Base-by-base conservation (phyloP, 2,329 filamentous ascomycete genomes). In the Colletotrichum brevisporum region DNA sequence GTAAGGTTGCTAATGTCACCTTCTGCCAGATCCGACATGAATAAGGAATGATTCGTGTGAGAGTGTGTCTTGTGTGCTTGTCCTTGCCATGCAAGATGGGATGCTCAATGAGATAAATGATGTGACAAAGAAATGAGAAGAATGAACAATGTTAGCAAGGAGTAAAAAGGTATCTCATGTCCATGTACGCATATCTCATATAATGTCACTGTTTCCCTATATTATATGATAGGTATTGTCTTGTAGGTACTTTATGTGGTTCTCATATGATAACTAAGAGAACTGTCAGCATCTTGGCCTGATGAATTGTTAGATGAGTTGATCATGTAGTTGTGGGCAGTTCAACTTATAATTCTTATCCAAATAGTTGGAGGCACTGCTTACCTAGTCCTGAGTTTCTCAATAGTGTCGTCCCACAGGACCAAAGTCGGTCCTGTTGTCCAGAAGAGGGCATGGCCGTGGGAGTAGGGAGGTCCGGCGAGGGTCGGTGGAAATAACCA, bases 371-470 rank as follows among this genome's bases (percentile, higher is more conserved):
- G n/a, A n/a, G n/a, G n/a, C n/a, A n/a, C n/a, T n/a, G n/a, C n/a
- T n/a, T n/a, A n/a, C n/a, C n/a, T n/a, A n/a, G n/a, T n/a, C 56
- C 83, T 83, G 81, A 92, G 90, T 79, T 89, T 91, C 62, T 85
- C 80, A 57, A 82, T 76, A 80, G 50, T 90, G 89, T 91, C 88
- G 31, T 89, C 90, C 90, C 90, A 93, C 21, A 67, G 89, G 86
- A 2, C 86, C 86, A 77, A 94, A 94, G 78, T 93, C 90, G 4
- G 87, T 89, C 67, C 92, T 85, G 83, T 94, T 92, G 78, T 94
- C 90, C 5, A 94, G 87, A 92, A 94, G 77, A 87, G 88, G 75
- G 86, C 91, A 80, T 85, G 91, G 74, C 83, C 55, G 84, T 85
- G 24, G 86, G 86, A n/a, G 67, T 89, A 88, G 0, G 88, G n/a